Base-by-base conservation (phyloP, 1,284 basidiomycete species). In the Papiliotrema laurentii region DNA sequence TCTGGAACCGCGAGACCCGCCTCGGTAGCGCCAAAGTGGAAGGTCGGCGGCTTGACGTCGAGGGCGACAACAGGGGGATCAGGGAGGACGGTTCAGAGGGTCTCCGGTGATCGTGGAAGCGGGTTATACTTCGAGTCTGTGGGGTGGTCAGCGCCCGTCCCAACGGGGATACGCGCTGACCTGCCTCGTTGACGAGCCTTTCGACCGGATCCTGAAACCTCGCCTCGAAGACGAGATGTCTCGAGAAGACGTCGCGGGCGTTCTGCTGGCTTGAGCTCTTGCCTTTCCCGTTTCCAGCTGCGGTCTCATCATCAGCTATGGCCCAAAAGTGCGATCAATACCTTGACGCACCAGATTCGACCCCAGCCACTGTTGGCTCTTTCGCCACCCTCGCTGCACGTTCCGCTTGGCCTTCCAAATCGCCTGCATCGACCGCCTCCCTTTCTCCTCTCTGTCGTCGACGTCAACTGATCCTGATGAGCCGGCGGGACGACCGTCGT, bases 321-420 rank as follows among this genome's bases (percentile, higher is more conserved):
- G 34, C 14, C n/a, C 27, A 10, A 31, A 4, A 16, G 16, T 16
- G 19, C 37, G 30, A 10, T 36, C 13, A 39, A 44, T 4, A 5
- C 21, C 19, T 11, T 35, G 30, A 11, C 43, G 38, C 2, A 53
- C 27, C 30, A 53, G 28, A 43, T 36, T 45, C 51, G 47, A 53
- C 3, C 26, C 26, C 9, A 50, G 14, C 47, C 47, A 53, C 9
- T 46, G 43, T 39, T 53, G 51, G 16, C 33, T 38, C 18, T 10
- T 39, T 26, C 35, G 34, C 45, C 43, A 49, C 16, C 35, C 25
- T 28, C 34, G 40, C 28, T 40, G 3, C 6, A 45, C 10, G 3
- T 21, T 42, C 25, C 14, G 14, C 30, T 21, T 22, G 21, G 11
- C 18, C 14, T 11, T 22, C 6, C 14, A 14, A 14, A 16, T 26